Evolutionary conservation across 495 filamentous ascomycete genomes (phyloP).

Genomic region (Annulohypoxylon maeteangense): DNA sequence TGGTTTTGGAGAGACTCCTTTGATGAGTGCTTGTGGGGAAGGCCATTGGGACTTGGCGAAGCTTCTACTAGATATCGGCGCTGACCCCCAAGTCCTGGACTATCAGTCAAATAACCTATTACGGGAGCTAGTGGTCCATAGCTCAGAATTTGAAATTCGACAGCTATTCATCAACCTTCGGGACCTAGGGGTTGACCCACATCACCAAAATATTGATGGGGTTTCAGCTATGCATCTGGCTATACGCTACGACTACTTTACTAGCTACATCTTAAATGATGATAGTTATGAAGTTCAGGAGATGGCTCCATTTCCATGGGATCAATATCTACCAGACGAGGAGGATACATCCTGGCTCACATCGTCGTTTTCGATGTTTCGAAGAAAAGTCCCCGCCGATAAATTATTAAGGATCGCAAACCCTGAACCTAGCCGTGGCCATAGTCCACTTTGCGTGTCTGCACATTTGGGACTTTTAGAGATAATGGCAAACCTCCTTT

Average conservation of each 20-base stretch:
- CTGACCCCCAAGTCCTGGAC: not conserved
- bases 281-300: conserved; percentile 5
- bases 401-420: conserved; percentile 8
- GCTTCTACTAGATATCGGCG: not conserved
- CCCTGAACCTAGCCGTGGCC: not conserved
- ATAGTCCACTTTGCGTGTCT: conserved; percentile 9
- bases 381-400: not conserved
- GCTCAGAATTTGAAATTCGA: not conserved
- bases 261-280: no score
- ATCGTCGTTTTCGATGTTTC: not conserved
- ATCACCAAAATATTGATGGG: not conserved
- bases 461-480: not conserved
- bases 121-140: no score
- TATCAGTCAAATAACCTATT: not conserved
- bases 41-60: not conserved
- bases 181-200: not conserved
- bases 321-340: not conserved
- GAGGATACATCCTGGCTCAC: not conserved
- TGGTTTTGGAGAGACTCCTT: not conserved
- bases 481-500: conserved; percentile 3
- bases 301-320: not conserved
- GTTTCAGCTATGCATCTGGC: conserved; percentile 1
- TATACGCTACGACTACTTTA: not conserved
- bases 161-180: not conserved
- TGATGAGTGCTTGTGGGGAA: not conserved